These are phyloP conservation scores for Ogataea nakhonphanomensis DNA, from an alignment of 805 yeast species.

Conservation along the genomic window DNA sequence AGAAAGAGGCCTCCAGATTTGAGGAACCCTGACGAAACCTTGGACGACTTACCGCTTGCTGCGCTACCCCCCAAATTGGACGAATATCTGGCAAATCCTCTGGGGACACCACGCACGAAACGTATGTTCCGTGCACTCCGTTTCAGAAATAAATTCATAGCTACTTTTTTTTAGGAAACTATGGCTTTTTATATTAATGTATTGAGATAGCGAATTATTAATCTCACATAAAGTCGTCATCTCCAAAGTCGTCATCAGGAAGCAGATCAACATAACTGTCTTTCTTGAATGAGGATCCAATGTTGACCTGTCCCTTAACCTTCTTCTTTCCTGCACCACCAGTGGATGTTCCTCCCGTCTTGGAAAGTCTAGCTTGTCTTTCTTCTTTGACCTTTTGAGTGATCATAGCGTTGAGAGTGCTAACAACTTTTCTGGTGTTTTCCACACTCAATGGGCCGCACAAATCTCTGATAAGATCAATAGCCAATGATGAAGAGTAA, in stretches of 20 bases:
- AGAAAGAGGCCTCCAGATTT: slow-evolving; percentile 16
- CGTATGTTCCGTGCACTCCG: not conserved
- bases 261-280: slow-evolving; percentile 54
- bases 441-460: slow-evolving; percentile 79
- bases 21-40: slow-evolving; percentile 7
- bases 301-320: slow-evolving; percentile 76
- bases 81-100: not conserved
- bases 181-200: not conserved
- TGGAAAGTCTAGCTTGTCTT: slow-evolving; percentile 79
- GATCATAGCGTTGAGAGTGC: slow-evolving; percentile 75
- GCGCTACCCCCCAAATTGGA: not conserved
- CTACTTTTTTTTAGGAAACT: not conserved
- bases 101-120: not conserved
- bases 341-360: slow-evolving; percentile 79
- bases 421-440: slow-evolving; percentile 77
- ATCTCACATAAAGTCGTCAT: slow-evolving; percentile 76
- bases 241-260: slow-evolving; percentile 57
- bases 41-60: not conserved
- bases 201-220: slow-evolving; percentile 1
- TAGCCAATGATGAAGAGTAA: slow-evolving; percentile 72
- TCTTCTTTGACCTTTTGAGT: slow-evolving; percentile 88
- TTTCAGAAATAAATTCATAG: slow-evolving; percentile 4
- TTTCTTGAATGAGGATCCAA: slow-evolving; percentile 58
- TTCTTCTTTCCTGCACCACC: slow-evolving; percentile 96
- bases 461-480: slow-evolving; percentile 82